These are phyloP conservation scores for Croton laevigatus DNA, from an alignment of 441 rosid genomes.

Conservation along the genomic window DNA sequence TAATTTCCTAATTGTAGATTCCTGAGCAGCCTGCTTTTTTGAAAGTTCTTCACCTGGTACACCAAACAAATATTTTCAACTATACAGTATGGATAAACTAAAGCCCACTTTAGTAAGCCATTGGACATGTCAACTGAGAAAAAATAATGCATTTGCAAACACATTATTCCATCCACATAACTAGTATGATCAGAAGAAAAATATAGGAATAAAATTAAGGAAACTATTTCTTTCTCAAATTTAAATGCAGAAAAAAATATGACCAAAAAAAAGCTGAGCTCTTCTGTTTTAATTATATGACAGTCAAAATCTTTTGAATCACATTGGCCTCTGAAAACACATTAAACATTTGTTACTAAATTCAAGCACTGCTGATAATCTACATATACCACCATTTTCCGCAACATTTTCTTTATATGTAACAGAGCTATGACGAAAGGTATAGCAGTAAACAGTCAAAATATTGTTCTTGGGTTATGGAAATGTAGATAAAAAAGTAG, in stretches of 20 bases:
- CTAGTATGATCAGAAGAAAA: neutral
- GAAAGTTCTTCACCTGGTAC: conserved; percentile 97
- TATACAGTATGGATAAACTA: conserved; percentile 1
- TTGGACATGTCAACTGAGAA: neutral
- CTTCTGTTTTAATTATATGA: neutral
- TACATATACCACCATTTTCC: neutral
- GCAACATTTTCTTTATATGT: neutral
- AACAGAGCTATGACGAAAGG: conserved; percentile 1
- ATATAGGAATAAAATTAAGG: neutral
- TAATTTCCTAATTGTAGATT: conserved; percentile 89
- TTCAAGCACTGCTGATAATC: neutral
- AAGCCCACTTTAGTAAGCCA: neutral
- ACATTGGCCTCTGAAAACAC: neutral
- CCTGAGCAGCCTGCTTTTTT: conserved; percentile 97
- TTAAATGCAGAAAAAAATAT: conserved; percentile 11
- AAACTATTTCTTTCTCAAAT: neutral
- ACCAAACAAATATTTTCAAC: conserved; percentile 18
- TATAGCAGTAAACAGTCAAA: neutral
- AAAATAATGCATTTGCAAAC: conserved; percentile 2
- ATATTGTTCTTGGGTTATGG: neutral
- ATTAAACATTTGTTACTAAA: neutral
- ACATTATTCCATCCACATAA: neutral
- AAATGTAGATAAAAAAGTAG: neutral
- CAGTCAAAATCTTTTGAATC: neutral
- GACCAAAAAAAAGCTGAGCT: neutral